Percentiles rank a stretch among this genome's conserved stretches.
Evolutionary conservation across 2,329 filamentous ascomycete genomes (phyloP).

Genomic region (Claviceps sorghi): DNA sequence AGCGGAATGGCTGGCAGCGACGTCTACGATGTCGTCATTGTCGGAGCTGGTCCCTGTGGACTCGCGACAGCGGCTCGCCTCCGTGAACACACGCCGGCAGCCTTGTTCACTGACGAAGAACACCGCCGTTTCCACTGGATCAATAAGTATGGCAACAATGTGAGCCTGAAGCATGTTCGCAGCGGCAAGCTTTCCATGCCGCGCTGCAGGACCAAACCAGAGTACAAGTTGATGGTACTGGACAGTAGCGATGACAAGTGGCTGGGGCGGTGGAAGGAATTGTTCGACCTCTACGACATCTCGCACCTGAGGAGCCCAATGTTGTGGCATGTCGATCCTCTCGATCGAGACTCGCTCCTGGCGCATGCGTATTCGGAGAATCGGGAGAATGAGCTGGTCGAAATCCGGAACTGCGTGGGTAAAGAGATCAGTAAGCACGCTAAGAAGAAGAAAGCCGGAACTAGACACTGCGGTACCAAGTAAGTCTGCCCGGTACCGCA

Average conservation of each 20-base stretch:
- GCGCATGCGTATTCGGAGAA: slow-evolving; percentile 50
- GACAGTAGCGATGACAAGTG: slow-evolving; percentile 49
- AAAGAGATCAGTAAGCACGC: slow-evolving; percentile 70
- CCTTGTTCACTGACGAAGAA: slow-evolving; percentile 71
- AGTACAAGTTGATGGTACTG: slow-evolving; percentile 44
- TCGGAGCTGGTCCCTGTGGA: slow-evolving; percentile 62
- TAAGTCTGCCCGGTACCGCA: slow-evolving; percentile 13
- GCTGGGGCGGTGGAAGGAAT: slow-evolving; percentile 56
- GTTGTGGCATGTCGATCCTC: slow-evolving; percentile 70
- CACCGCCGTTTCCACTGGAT: slow-evolving; percentile 73
- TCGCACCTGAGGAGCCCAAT: slow-evolving; percentile 61
- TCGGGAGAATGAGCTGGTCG: slow-evolving; percentile 48
- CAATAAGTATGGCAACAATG: slow-evolving; percentile 45
- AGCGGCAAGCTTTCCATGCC: slow-evolving; percentile 16
- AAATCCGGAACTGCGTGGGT: slow-evolving; percentile 61
- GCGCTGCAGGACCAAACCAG: slow-evolving; percentile 6
- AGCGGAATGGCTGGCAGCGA: slow-evolving; percentile 10
- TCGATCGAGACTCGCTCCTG: slow-evolving; percentile 58
- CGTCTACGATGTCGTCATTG: slow-evolving; percentile 52
- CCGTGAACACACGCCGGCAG: slow-evolving; percentile 57
- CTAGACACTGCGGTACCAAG: slow-evolving; percentile 26
- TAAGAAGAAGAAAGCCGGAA: slow-evolving; percentile 43
- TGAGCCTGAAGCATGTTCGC: slow-evolving; percentile 37
- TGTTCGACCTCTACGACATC: slow-evolving; percentile 57
- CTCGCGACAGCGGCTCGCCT: slow-evolving; percentile 60